phyloP scores from a whole-genome alignment of 2,329 filamentous ascomycete genomes.

The Shiraia sp. region DNA sequence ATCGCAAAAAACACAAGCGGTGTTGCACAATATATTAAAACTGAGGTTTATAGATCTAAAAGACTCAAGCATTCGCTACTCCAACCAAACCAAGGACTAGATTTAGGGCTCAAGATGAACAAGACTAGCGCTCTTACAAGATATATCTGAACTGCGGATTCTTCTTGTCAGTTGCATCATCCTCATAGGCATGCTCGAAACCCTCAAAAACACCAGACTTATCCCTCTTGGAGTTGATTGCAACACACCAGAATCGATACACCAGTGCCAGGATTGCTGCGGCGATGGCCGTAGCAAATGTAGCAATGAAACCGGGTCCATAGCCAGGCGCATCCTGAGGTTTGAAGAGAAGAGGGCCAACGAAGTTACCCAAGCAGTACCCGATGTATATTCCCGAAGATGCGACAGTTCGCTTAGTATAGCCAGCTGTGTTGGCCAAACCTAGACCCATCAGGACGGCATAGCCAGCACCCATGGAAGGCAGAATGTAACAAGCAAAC shows the following conservation, averaged over 20 bases:
- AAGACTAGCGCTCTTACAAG: conserved; percentile 2
- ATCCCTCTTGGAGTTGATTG: conserved; percentile 51
- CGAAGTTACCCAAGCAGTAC: conserved; percentile 48
- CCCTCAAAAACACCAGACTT: conserved; percentile 49
- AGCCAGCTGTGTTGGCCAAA: conserved; percentile 55
- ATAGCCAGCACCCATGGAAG: conserved; percentile 51
- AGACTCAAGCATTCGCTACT: too few species aligned
- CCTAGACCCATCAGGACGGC: conserved; percentile 54
- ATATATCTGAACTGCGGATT: conserved; percentile 25
- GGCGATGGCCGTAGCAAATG: conserved; percentile 40
- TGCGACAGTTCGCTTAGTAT: conserved; percentile 51
- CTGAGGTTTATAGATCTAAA: too few species aligned
- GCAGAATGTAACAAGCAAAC: conserved; percentile 54
- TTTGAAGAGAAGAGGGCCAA: conserved; percentile 37
- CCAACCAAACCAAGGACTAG: too few species aligned
- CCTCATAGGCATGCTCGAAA: conserved; percentile 58
- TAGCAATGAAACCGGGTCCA: conserved; percentile 49
- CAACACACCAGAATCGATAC: conserved; percentile 52
- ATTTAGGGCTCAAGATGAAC: too few species aligned
- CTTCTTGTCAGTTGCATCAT: conserved; percentile 52
- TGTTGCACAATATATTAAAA: too few species aligned
- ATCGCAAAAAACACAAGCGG: too few species aligned
- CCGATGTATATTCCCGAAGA: conserved; percentile 55
- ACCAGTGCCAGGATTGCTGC: conserved; percentile 45
- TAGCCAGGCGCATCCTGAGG: conserved; percentile 21